Base-by-base conservation (phyloP, 2,329 filamentous ascomycete genomes). In the Fusarium protoensiforme region DNA sequence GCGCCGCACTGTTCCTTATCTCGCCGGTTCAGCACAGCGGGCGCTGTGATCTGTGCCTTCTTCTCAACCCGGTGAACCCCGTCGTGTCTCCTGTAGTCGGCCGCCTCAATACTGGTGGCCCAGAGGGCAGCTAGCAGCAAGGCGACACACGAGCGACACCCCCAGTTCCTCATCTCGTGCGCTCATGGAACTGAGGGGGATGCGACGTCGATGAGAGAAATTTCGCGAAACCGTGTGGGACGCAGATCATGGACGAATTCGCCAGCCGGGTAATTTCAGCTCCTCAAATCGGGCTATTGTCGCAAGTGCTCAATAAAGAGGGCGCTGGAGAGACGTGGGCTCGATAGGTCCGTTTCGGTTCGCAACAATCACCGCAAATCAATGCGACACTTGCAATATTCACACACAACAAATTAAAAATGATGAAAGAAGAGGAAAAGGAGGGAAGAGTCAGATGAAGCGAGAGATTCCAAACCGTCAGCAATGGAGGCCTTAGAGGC, bases 1-100 rank as follows among this genome's bases (percentile, higher is more conserved):
- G 71, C 66, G 14, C 74, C 80, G 59, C 80, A 82, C 39, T 76
- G 68, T 4, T 68, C 58, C 16, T 74, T 72, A 10, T 72, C 75
- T 56, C 73, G 66, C 36, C 58, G 67, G 14, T 16, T 64, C 20
- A 80, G 53, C 2, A 67, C 64, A 20, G 76, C 64, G 18, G 65
- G 56, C 10, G 72, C 66, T 16, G 78, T 79, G 18, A 77, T 75
- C 35, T 75, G 73, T 9, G 75, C 68, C 61, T 64, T 69, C 71
- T 81, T 82, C 64, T 77, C 76, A 31, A 80, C 58, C 29, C 79
- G 69, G 54, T 83, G 81, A 53, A 81, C 60, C 7, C 79, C 80
- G 64, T 81, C 81, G 22, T 72, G 64, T 61, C 76, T 73, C 63
- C 67, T 81, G 48, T 78, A 75, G 2, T 81, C 79, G 35, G 71